Evolutionary conservation across 1,284 basidiomycete species (phyloP), one percentile per base, ranked within the genome.

Genomic region (Cystobasidium pallidum): DNA sequence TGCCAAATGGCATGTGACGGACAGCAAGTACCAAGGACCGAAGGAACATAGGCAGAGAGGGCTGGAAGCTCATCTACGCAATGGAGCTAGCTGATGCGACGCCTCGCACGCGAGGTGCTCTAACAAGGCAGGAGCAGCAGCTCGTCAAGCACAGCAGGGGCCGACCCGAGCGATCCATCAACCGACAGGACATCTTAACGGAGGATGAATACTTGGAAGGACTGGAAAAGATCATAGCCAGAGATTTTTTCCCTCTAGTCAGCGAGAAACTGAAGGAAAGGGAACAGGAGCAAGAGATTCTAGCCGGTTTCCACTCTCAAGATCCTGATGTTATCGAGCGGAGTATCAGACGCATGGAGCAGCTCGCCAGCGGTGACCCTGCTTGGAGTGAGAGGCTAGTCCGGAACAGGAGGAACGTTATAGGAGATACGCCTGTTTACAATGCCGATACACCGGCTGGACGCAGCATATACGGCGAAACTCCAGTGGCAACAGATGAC

Each of bases 241-340:
- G 96, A 64, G 94, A 98, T 83, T 99, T 98, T 85, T 99, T 98
- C 79, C 95, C 95, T 0, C 91, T 90, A 15, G 86, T 96, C 13
- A 87, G 89, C 24, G 90, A 91, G 77, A 84, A 94, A 36, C 91
- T 91, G 19, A 91, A 93, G 80, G 86, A 85, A 70, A 92, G 92
- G 80, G 86, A 94, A 19, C 88, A 91, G 72, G 91, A 92, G 0
- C 83, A 92, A 26, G 84, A 85, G 52, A 83, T 87, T 28, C 84
- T 88, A 75, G 43, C 62, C 34, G 62, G 62, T 17, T 64, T 64
- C 47, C 24, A 47, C 13, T 64, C 62, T 10, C 28, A 72, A 2
- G 59, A 71, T 39, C 47, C 49, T 13, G 70, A 72, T 41, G 52
- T 55, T 36, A 54, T 67, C 21, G 70, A 72, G 28, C 55, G 45